Evolutionary conservation across 2,329 filamentous ascomycete genomes (phyloP).

Genomic region (Kalmusia sp.): DNA sequence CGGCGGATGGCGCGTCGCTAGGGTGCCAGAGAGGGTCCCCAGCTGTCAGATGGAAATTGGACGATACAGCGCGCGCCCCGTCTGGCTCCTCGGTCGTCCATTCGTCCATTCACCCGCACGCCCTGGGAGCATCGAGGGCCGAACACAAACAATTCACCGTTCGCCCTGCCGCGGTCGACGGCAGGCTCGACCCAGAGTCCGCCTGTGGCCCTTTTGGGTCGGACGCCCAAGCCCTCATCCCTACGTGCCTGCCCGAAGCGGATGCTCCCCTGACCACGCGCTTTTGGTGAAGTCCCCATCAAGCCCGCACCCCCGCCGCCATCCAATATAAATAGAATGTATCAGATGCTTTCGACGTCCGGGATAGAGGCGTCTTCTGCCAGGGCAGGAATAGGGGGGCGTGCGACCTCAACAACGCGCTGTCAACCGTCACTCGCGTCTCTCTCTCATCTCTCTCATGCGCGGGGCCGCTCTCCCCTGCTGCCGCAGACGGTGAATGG

Average conservation of each 20-base stretch:
- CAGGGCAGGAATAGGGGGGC: constrained; percentile 19
- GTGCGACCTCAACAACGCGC: neutral
- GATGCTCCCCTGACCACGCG: neutral
- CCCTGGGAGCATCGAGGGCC: too few species aligned
- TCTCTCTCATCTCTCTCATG: neutral
- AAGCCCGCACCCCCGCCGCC: neutral
- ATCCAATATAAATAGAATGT: constrained; percentile 26
- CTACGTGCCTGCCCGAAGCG: neutral
- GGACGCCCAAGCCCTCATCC: neutral
- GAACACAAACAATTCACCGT: too few species aligned
- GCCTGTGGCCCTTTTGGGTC: neutral
- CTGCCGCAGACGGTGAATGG: neutral
- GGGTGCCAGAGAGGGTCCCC: neutral
- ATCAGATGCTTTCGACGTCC: constrained; percentile 15
- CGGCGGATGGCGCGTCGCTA: neutral
- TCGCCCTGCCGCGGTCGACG: neutral
- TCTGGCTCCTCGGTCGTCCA: too few species aligned
- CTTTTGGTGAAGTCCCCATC: too few species aligned
- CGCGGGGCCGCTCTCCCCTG: neutral
- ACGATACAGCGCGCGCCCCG: neutral
- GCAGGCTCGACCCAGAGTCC: constrained; percentile 7
- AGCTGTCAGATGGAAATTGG: neutral
- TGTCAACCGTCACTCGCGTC: constrained; percentile 9
- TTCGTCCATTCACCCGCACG: too few species aligned
- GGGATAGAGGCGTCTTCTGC: constrained; percentile 4